phyloP scores from a whole-genome alignment of 176 grass and related monocot genomes.

The Aegilops speltoides region DNA sequence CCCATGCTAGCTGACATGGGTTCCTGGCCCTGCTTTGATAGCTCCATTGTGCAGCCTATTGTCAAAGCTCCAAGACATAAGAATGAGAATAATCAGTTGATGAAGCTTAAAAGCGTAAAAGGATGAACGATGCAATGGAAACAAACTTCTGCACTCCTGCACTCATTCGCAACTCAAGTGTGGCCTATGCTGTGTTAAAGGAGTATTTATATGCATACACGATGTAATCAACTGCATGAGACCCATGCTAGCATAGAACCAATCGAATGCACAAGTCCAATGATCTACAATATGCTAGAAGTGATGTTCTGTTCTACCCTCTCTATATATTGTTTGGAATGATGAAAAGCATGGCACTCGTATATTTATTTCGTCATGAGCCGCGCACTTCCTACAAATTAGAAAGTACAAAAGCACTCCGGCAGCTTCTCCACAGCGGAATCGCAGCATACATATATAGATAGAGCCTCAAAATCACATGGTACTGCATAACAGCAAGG shows the following conservation, averaged over 20 bases:
- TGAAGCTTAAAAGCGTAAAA: background rate
- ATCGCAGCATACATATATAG: background rate
- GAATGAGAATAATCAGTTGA: background rate
- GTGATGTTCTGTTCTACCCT: background rate
- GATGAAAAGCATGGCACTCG: background rate
- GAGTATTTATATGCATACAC: background rate
- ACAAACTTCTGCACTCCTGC: background rate
- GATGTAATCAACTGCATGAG: background rate
- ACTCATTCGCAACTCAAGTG: background rate
- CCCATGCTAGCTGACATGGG: constrained; percentile 37
- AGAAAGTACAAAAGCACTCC: background rate
- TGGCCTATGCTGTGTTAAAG: background rate
- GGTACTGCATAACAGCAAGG: background rate
- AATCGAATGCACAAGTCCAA: background rate
- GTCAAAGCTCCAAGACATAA: background rate
- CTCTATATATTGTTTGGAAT: background rate
- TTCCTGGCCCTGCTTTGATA: constrained; percentile 54
- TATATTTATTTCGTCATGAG: background rate
- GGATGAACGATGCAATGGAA: background rate
- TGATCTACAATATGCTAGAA: background rate
- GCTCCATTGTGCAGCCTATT: constrained; percentile 42
- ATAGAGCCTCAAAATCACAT: background rate
- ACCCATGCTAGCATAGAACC: no score
- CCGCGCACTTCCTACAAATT: background rate
- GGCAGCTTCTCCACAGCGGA: background rate